Base-by-base conservation (phyloP, 768 basidiomycete species). In the Boletus vermiculosoides region DNA sequence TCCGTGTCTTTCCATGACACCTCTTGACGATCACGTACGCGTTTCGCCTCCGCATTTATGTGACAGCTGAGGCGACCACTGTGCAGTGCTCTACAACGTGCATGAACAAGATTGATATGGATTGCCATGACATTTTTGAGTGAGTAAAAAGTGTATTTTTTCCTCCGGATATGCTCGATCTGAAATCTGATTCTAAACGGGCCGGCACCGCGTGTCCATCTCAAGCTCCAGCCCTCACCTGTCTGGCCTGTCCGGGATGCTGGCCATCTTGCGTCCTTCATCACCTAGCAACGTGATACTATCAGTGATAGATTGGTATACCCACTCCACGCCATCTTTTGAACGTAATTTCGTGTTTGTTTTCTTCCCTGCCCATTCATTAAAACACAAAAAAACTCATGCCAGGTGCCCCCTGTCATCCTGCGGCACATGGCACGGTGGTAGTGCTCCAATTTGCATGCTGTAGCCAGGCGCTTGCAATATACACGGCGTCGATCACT, bases 401-500 rank as follows among this genome's bases (percentile, higher is more conserved):
- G 12, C n/a, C n/a, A n/a, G 23, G 50, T n/a, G 9, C 9, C 47
- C 16, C 20, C 28, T 49, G 30, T 54, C 47, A 31, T 33, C 28
- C 25, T 54, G 41, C n/a, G 30, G 40, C 49, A 42, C 50, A 44
- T 48, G 55, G 30, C 23, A 39, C 2, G 30, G 54, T 1, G n/a
- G 45, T 23, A 76, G 74, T 78, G 77, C 57, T 70, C 73, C 39
- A 70, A 82, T 70, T 82, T 63, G 73, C 72, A 33, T 82, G 83
- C 61, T 82, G 82, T 61, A 77, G 76, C 41, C 68, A 74, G 44
- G 65, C 70, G 22, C 76, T 81, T 31, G 62, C 74, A n/a, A n/a
- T n/a, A n/a, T n/a, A n/a, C n/a, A n/a, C n/a, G n/a, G n/a, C n/a
- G 71, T 83, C 51, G 78, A 79, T 59, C 83, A 83, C 58, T 79